A percentile compares a stretch with the other conserved stretches of the same genome.
Conservation (phyloP, 2,329 filamentous ascomycete species). For the Botrytis fragariae region DNA sequence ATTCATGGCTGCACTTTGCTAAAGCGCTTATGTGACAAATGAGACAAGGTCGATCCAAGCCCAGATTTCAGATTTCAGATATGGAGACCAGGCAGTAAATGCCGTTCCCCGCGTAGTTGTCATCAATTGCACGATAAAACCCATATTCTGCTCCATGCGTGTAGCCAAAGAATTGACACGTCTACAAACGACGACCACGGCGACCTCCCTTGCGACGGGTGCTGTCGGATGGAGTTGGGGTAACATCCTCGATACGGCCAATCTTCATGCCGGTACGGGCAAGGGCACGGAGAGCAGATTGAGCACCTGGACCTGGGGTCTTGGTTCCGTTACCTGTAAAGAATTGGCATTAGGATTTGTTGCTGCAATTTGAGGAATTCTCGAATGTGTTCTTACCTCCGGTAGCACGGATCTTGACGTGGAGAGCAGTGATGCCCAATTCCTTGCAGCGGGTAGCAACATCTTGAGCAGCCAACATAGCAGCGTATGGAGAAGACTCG, state of each 20-base stretch:
- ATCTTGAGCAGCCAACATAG: constrained; percentile 99
- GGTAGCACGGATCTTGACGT: constrained; percentile 99
- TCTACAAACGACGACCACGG: constrained; percentile 99
- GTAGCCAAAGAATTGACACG: constrained; percentile 10
- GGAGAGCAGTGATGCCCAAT: constrained; percentile 87
- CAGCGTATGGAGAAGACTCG: constrained; percentile 99
- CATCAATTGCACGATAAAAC: constrained; percentile 56
- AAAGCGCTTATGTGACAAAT: constrained; percentile 47
- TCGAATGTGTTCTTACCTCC: constrained; percentile 62
- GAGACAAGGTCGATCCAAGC: constrained; percentile 37
- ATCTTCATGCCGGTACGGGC: constrained; percentile 99
- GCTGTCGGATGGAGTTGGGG: constrained; percentile 97
- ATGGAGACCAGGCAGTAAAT: constrained; percentile 61
- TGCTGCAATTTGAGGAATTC: not conserved
- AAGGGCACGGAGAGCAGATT: constrained; percentile 97
- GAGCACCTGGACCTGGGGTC: constrained; percentile 98
- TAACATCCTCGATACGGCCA: constrained; percentile 99
- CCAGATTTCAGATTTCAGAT: constrained; percentile 38
- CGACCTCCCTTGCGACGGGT: constrained; percentile 99
- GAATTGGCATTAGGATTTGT: constrained; percentile 18
- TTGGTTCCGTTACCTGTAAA: constrained; percentile 90
- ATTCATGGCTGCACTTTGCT: constrained; percentile 35
- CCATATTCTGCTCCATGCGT: constrained; percentile 37
- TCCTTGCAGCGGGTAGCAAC: constrained; percentile 88
- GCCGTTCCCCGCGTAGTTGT: constrained; percentile 73